A percentile compares a stretch with the other conserved stretches of the same genome.
Conservation (phyloP, 2,329 filamentous ascomycete genomes). For the Cadophora sp. region DNA sequence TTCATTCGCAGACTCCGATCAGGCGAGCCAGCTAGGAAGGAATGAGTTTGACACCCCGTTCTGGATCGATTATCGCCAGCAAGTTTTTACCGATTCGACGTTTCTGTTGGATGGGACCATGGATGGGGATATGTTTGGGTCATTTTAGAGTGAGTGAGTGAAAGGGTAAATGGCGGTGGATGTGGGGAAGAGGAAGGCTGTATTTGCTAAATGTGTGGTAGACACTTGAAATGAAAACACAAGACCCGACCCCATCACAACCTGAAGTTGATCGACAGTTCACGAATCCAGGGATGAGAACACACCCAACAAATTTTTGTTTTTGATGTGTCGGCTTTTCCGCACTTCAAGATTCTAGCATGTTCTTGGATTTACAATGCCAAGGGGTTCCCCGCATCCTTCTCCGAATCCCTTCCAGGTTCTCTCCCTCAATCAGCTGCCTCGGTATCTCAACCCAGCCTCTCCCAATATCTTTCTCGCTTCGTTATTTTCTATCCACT, state of each 20-base stretch:
- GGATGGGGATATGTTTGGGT: not conserved
- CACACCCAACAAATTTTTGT: not conserved
- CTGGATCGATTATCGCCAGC: slow-evolving; percentile 6
- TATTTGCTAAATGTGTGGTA: no score
- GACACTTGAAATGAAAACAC: no score
- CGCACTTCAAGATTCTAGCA: not conserved
- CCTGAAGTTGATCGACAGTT: no score
- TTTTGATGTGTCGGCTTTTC: not conserved
- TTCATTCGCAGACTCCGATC: not conserved
- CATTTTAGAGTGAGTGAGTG: not conserved
- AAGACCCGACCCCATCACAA: no score
- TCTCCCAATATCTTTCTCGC: not conserved
- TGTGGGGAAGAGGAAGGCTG: no score
- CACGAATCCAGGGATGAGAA: no score
- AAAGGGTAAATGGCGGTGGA: no score
- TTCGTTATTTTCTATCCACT: slow-evolving; percentile 3
- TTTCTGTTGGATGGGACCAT: not conserved
- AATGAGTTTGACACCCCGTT: slow-evolving; percentile 9
- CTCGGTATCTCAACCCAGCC: not conserved
- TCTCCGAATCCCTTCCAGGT: not conserved
- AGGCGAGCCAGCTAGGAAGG: not conserved
- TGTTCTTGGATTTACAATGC: not conserved
- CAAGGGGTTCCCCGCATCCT: slow-evolving; percentile 8
- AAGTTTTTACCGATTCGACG: slow-evolving; percentile 7
- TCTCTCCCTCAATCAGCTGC: not conserved